Base-by-base conservation (phyloP, 2,329 filamentous ascomycete species). In the Talaromyces sp. region DNA sequence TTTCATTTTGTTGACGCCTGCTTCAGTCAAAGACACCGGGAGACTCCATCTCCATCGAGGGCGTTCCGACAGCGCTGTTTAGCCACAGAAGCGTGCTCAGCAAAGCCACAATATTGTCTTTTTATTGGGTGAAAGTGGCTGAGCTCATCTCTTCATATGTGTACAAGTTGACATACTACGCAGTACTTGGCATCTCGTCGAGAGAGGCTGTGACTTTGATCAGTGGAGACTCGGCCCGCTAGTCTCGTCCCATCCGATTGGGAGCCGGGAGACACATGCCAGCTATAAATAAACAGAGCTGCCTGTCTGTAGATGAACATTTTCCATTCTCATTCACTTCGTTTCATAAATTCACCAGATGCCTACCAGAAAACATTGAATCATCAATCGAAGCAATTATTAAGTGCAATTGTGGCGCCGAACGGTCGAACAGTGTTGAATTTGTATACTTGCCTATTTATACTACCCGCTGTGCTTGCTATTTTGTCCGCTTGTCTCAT, bases 351-450 rank as follows among this genome's bases (percentile, higher is more conserved):
- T 1, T 31, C 3, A 31, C 7, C 27, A 31, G 7, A 31, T 31
- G 1, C 27, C 27, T 31, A 31, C 27, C 4, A 27, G 31, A 50
- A 19, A 13, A 1, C 10, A 14, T 33, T 14, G 50, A 24, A 48
- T 24, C 16, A 19, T 47, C 24, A 50, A 24, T 19, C 11, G 43
- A 41, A 24, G 35, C 22, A 39, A 27, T 35, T n/a, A 54, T 14
- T 11, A 13, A 37, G 47, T 35, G n/a, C 39, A 47, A 57, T 47
- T 47, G 60, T 63, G 61, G 61, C 61, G 50, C 39, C 39, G 16
- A 57, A 37, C 48, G 22, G 16, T 39, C 61, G 61, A 14, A 37
- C 33, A 37, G 24, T 2, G 7, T 47, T 47, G 16, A 39, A 13
- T 27, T 39, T 19, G n/a, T 56, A 10, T 24, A 45, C 48, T 45